These are phyloP conservation scores for Gnetum montanum DNA, from an alignment of 75 land plant species.

Conservation along the genomic window DNA sequence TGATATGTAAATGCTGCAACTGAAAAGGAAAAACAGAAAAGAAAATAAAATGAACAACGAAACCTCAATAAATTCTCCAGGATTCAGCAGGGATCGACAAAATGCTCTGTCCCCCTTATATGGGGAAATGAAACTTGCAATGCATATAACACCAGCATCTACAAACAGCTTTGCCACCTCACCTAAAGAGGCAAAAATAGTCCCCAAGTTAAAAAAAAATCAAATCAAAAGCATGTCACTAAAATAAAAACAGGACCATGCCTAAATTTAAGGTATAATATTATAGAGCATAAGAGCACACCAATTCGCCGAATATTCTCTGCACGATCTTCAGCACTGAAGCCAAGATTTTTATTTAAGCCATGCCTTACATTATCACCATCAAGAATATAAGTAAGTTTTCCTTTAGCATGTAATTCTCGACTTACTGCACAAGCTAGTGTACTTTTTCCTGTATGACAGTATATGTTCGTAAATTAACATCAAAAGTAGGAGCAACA, in stretches of 20 bases:
- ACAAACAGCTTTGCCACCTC: conserved; percentile 98
- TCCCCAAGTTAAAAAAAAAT: background rate
- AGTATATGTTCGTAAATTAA: background rate
- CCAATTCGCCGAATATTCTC: conserved; percentile 90
- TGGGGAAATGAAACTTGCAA: conserved; percentile 92
- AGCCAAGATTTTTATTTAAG: conserved; percentile 69
- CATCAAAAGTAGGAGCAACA: background rate
- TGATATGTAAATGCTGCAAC: background rate
- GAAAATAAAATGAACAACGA: background rate
- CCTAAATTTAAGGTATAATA: background rate
- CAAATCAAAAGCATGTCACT: background rate
- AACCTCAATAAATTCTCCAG: conserved; percentile 87
- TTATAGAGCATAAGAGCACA: conserved; percentile 12
- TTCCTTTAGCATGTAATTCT: conserved; percentile 47
- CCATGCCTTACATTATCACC: conserved; percentile 93
- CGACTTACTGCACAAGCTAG: conserved; percentile 69
- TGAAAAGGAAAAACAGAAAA: background rate
- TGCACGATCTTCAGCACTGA: conserved; percentile 80
- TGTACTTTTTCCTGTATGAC: conserved; percentile 71
- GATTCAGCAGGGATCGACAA: conserved; percentile 54
- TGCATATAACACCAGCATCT: conserved; percentile 90
- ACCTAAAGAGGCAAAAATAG: conserved; percentile 18
- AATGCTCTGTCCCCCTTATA: conserved; percentile 73
- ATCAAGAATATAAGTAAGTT: conserved; percentile 76
- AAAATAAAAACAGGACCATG: no score